Percentiles rank a stretch among this genome's conserved stretches.
Conservation (phyloP, 495 filamentous ascomycete genomes). For the Umbilicaria muhlenbergii region DNA sequence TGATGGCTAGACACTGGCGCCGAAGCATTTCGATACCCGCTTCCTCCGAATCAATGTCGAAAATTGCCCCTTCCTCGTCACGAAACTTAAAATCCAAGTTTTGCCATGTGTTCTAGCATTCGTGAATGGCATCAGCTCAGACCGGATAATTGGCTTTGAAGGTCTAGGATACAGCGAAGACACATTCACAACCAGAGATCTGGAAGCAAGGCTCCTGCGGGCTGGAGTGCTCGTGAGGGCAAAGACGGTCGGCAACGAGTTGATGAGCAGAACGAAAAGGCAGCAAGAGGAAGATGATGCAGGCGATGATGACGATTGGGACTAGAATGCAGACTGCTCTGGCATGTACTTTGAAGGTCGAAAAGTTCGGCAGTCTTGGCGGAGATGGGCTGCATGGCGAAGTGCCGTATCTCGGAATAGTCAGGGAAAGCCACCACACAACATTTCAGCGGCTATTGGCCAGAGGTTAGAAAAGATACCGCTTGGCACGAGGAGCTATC, state of each 20-base stretch:
- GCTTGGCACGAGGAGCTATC: too few relatives aligned
- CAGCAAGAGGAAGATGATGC: slow-evolving; percentile 26
- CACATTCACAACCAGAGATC: slow-evolving; percentile 41
- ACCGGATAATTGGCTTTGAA: slow-evolving; percentile 62
- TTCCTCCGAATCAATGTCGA: slow-evolving; percentile 57
- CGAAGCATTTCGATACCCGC: slow-evolving; percentile 49
- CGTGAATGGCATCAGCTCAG: slow-evolving; percentile 47
- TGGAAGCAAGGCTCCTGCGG: slow-evolving; percentile 47
- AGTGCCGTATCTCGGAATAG: too few relatives aligned
- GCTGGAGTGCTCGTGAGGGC: slow-evolving; percentile 41
- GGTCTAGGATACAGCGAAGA: slow-evolving; percentile 45
- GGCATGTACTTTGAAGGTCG: too few relatives aligned
- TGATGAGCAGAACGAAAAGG: slow-evolving; percentile 19
- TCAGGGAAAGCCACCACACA: too few relatives aligned
- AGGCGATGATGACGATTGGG: slow-evolving; percentile 51
- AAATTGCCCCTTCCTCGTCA: slow-evolving; percentile 57
- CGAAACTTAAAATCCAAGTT: slow-evolving; percentile 51
- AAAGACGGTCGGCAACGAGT: slow-evolving; percentile 30
- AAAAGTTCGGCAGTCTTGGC: too few relatives aligned
- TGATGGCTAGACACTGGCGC: slow-evolving; percentile 30
- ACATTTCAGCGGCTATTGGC: too few relatives aligned
- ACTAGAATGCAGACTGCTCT: slow-evolving; percentile 25
- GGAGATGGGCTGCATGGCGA: too few relatives aligned
- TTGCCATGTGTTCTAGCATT: slow-evolving; percentile 66
- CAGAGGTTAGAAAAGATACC: too few relatives aligned